phyloP scores from a whole-genome alignment of 2,329 filamentous ascomycete genomes.

The Aspergillus pseudoviridinutans region DNA sequence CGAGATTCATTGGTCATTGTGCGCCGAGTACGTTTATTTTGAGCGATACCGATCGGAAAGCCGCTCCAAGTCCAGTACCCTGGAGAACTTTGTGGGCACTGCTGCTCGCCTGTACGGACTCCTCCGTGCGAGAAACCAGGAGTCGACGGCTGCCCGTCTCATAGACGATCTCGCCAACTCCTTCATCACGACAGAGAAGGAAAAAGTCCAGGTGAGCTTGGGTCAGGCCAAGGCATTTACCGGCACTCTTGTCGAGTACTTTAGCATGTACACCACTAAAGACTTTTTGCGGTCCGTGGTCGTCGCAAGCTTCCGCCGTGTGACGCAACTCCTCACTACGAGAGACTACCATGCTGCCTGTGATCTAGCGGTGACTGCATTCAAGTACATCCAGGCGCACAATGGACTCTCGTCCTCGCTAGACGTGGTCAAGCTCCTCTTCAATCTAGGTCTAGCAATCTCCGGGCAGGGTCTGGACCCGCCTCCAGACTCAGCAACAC shows the following conservation, averaged over 20 bases:
- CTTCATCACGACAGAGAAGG: conserved; percentile 27
- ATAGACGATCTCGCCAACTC: conserved; percentile 27
- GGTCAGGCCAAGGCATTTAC: conserved; percentile 28
- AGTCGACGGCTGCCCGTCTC: conserved; percentile 18
- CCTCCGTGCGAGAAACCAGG: conserved; percentile 20
- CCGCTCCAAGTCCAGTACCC: conserved; percentile 30
- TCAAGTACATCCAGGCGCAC: conserved; percentile 29
- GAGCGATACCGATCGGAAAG: conserved; percentile 34
- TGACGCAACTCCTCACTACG: conserved; percentile 23
- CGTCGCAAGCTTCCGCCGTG: conserved; percentile 28
- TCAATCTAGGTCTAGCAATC: conserved; percentile 28
- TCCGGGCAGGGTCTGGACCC: conserved; percentile 34
- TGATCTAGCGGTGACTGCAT: conserved; percentile 27
- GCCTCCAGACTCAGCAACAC: conserved; percentile 29
- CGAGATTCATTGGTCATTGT: conserved; percentile 40
- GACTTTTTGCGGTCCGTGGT: conserved; percentile 33
- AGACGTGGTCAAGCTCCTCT: conserved; percentile 29
- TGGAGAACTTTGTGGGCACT: conserved; percentile 33
- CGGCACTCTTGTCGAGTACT: conserved; percentile 26
- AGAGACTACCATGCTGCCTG: conserved; percentile 25
- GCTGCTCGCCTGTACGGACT: conserved; percentile 29
- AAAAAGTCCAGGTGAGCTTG: conserved; percentile 21
- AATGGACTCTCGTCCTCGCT: conserved; percentile 21
- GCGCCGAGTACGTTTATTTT: conserved; percentile 39
- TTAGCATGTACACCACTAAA: conserved; percentile 25